Evolutionary conservation across 192 early-diverging fungal species (phyloP).

Genomic region (Pilobolus umbonatus): DNA sequence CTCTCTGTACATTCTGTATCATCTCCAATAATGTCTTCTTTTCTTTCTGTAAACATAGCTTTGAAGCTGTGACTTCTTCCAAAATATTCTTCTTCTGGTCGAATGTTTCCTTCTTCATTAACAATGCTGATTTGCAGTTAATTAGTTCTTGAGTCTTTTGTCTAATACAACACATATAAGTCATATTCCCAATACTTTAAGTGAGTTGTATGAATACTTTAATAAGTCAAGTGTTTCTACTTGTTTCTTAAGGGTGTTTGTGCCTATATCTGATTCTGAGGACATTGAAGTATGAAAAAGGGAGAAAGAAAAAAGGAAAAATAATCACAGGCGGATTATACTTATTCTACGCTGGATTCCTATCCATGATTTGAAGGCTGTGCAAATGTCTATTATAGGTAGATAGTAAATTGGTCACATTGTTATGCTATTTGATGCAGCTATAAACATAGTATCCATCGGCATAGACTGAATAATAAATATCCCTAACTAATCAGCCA

Average conservation of each 20-base stretch:
- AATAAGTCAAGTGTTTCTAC: constrained; percentile 3
- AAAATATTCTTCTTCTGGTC: constrained; percentile 24
- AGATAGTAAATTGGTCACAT: no score
- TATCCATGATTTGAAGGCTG: no score
- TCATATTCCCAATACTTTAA: background rate
- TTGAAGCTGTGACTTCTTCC: constrained; percentile 30
- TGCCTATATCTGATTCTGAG: no score
- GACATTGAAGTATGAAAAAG: no score
- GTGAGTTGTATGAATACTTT: background rate
- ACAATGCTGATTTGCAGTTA: constrained; percentile 23
- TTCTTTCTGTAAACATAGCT: constrained; percentile 24
- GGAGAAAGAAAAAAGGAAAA: no score
- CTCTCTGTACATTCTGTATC: constrained; percentile 29
- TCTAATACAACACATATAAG: background rate
- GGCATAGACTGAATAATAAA: no score
- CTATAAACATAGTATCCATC: no score
- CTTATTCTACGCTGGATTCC: no score
- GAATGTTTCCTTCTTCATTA: constrained; percentile 18
- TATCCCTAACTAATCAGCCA: no score
- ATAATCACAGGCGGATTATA: no score
- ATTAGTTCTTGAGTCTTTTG: constrained; percentile 27
- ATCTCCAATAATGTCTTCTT: constrained; percentile 26
- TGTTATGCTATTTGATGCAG: no score
- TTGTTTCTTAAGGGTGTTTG: constrained; percentile 3
- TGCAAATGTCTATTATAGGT: no score